A percentile compares a stretch with the other conserved stretches of the same genome.
phyloP scores from a whole-genome alignment of 441 rosid species.

The Manihot esculenta region DNA sequence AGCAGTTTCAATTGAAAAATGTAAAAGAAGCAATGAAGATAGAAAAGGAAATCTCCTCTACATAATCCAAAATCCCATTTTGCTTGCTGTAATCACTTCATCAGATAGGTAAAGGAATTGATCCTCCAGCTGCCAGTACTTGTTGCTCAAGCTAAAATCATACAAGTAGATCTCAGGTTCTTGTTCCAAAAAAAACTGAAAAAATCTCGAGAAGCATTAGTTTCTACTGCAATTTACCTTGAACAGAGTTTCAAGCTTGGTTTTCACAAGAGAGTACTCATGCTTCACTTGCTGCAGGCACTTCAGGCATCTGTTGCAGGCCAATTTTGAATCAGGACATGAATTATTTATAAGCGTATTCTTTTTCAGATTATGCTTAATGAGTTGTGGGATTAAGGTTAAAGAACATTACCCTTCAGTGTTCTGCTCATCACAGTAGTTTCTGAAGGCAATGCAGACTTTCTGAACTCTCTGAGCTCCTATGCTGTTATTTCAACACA shows the following conservation, averaged over 20 bases:
- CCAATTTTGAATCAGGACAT: conserved; percentile 3
- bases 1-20: not conserved
- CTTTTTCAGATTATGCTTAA: too few relatives aligned
- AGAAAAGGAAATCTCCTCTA: conserved; percentile 13
- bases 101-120: conserved; percentile 32
- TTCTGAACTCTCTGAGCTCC: conserved; percentile 70
- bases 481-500: conserved; percentile 43
- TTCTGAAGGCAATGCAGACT: conserved; percentile 52
- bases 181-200: not conserved
- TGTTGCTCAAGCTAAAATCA: conserved; percentile 55
- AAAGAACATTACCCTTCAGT: conserved; percentile 46
- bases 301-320: conserved; percentile 46
- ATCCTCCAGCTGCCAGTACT: conserved; percentile 49
- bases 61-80: conserved; percentile 21
- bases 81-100: not conserved
- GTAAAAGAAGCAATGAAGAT: conserved; percentile 15
- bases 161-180: not conserved
- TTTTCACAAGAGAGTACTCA: conserved; percentile 50
- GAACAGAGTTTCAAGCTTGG: conserved; percentile 62
- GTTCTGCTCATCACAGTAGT: conserved; percentile 51
- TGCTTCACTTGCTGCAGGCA: conserved; percentile 59
- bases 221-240: conserved; percentile 31
- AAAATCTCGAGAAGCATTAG: not conserved
- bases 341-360: too few relatives aligned
- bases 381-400: not conserved